Conservation (phyloP, 768 basidiomycete genomes). For the Tulasnella sp. region DNA sequence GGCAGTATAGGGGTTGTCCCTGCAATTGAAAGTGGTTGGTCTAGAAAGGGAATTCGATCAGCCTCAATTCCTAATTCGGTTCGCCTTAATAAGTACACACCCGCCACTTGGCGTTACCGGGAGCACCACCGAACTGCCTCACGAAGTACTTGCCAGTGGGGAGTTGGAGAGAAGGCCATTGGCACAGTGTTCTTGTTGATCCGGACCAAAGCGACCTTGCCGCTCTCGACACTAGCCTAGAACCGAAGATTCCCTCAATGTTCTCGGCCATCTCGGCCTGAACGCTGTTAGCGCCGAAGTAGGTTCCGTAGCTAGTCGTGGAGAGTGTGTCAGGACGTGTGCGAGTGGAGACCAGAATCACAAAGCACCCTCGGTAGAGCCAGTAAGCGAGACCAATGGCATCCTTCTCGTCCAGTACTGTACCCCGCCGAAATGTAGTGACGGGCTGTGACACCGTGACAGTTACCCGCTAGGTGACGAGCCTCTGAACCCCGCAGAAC, state of each 20-base stretch:
- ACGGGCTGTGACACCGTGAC: too few relatives aligned
- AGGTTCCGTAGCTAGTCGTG: constrained; percentile 43
- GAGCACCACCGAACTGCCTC: constrained; percentile 53
- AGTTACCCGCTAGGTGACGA: too few relatives aligned
- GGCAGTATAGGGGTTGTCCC: constrained; percentile 39
- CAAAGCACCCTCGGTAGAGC: too few relatives aligned
- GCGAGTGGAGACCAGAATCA: too few relatives aligned
- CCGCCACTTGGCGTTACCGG: constrained; percentile 56
- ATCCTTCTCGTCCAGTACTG: too few relatives aligned
- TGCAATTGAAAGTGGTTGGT: constrained; percentile 40
- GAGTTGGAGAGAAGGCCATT: constrained; percentile 44
- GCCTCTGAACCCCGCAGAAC: too few relatives aligned
- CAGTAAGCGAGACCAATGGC: too few relatives aligned
- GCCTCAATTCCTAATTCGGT: background rate
- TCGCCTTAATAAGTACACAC: background rate
- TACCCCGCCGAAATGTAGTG: too few relatives aligned
- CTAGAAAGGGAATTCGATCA: constrained; percentile 5
- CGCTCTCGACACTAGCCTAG: constrained; percentile 45
- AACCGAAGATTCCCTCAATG: constrained; percentile 45
- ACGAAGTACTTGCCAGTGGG: constrained; percentile 51
- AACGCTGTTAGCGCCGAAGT: constrained; percentile 48
- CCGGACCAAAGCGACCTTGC: constrained; percentile 44
- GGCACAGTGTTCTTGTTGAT: constrained; percentile 52
- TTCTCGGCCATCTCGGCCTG: constrained; percentile 47
- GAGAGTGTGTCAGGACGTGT: background rate